Percentiles rank a stretch among this genome's conserved stretches.
Conservation (phyloP, 1,284 basidiomycete species). For the Leccinum ponderosum region DNA sequence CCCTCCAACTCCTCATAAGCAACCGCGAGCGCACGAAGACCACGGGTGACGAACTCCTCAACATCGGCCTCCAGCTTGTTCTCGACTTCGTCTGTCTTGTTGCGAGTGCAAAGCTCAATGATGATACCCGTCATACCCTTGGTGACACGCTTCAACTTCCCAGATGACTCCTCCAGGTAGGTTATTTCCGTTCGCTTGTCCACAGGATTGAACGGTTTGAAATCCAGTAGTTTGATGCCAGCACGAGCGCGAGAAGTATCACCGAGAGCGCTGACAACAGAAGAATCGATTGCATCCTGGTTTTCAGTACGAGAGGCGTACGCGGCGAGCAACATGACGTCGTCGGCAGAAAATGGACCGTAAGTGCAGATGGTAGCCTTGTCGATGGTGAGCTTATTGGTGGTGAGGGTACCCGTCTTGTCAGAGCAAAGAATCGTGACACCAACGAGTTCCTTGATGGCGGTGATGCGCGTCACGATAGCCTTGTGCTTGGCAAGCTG, state of each 20-base stretch:
- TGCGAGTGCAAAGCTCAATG: constrained; percentile 93
- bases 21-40: constrained; percentile 97
- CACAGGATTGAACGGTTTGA: constrained; percentile 99
- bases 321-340: constrained; percentile 90
- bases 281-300: constrained; percentile 95
- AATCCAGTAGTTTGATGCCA: constrained; percentile 95
- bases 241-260: constrained; percentile 77
- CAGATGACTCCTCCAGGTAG: constrained; percentile 90
- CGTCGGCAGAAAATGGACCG: constrained; percentile 84
- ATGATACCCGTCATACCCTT: constrained; percentile 99
- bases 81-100: constrained; percentile 94
- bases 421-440: constrained; percentile 97
- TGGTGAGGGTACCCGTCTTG: constrained; percentile 96
- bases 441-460: constrained; percentile 95
- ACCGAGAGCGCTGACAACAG: constrained; percentile 81
- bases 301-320: constrained; percentile 98
- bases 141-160: constrained; percentile 96
- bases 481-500: constrained; percentile 99
- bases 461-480: constrained; percentile 97
- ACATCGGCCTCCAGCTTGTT: constrained; percentile 92
- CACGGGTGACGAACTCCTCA: constrained; percentile 93
- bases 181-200: constrained; percentile 99
- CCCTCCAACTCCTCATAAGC: constrained; percentile 93
- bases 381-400: constrained; percentile 99
- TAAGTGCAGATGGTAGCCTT: constrained; percentile 91